phyloP scores from a whole-genome alignment of 1,139 yeast genomes.

The Debaryomyces psychrophilus region DNA sequence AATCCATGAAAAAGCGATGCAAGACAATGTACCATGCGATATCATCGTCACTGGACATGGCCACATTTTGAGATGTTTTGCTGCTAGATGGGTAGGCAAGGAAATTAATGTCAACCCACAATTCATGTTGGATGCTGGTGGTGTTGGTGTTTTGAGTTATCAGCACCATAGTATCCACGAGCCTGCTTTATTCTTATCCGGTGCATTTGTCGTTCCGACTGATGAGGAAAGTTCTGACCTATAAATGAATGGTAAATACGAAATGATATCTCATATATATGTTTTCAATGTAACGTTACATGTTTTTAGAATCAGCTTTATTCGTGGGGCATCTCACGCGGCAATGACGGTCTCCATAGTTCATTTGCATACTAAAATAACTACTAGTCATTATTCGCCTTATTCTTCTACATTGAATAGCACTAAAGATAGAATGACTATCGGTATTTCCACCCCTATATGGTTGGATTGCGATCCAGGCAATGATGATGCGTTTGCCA shows the following conservation, averaged over 20 bases:
- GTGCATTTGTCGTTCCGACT: conserved; percentile 76
- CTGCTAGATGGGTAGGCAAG: conserved; percentile 79
- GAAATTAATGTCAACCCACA: conserved; percentile 69
- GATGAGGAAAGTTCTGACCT: conserved; percentile 43
- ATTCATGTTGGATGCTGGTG: conserved; percentile 90
- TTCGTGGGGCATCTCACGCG: neutral
- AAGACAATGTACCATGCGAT: conserved; percentile 61
- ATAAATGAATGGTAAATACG: conserved; percentile 11
- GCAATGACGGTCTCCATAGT: neutral
- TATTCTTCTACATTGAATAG: neutral
- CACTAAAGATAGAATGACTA: conserved; percentile 19
- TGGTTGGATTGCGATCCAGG: conserved; percentile 98
- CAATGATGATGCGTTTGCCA: conserved; percentile 84
- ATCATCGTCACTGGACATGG: conserved; percentile 89
- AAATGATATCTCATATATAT: neutral
- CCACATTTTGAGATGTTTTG: conserved; percentile 85
- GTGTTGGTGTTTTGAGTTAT: conserved; percentile 88
- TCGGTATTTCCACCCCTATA: conserved; percentile 48
- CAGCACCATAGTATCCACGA: conserved; percentile 83
- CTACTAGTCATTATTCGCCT: neutral
- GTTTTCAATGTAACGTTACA: conserved; percentile 10
- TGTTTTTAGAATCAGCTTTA: neutral
- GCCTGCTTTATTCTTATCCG: conserved; percentile 82
- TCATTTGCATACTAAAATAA: neutral
- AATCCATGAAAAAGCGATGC: conserved; percentile 64